A percentile compares a stretch with the other conserved stretches of the same genome.
Evolutionary conservation across 371 early-diverging fungal genomes (phyloP).

Genomic region (Smittium culicis): DNA sequence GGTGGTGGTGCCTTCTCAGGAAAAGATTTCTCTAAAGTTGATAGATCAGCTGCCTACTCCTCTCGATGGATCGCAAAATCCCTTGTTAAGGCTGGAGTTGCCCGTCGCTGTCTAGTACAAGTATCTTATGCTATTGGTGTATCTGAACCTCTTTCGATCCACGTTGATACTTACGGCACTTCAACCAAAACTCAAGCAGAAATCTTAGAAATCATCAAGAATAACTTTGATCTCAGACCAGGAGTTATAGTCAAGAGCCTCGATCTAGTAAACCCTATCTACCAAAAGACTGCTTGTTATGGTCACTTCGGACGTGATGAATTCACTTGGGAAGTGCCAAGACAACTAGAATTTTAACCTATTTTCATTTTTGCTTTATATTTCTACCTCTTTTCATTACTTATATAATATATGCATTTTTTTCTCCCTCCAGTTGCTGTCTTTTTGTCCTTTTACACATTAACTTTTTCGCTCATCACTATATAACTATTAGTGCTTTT

Average conservation of each 20-base stretch:
- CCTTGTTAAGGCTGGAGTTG: slow-evolving; percentile 83
- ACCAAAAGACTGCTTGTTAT: slow-evolving; percentile 92
- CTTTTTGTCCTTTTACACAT: too few species aligned
- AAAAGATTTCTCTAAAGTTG: slow-evolving; percentile 99
- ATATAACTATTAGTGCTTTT: too few species aligned
- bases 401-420: too few species aligned
- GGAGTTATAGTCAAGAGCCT: slow-evolving; percentile 96
- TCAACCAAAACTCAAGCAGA: slow-evolving; percentile 76
- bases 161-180: slow-evolving; percentile 96
- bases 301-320: slow-evolving; percentile 98
- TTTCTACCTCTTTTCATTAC: too few species aligned
- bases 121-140: slow-evolving; percentile 99
- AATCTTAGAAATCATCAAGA: slow-evolving; percentile 82
- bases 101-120: slow-evolving; percentile 92
- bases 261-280: slow-evolving; percentile 94
- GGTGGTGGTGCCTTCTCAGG: slow-evolving; percentile 99
- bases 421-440: too few species aligned
- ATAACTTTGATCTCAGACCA: slow-evolving; percentile 97
- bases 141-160: slow-evolving; percentile 93
- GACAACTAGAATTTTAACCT: slow-evolving; percentile 63
- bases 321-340: slow-evolving; percentile 95
- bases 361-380: too few species aligned
- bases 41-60: slow-evolving; percentile 98
- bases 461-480: too few species aligned
- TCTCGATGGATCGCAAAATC: slow-evolving; percentile 98